These are phyloP conservation scores for Arxiozyma telluris DNA, from an alignment of 1,139 yeast genomes.

Conservation along the genomic window DNA sequence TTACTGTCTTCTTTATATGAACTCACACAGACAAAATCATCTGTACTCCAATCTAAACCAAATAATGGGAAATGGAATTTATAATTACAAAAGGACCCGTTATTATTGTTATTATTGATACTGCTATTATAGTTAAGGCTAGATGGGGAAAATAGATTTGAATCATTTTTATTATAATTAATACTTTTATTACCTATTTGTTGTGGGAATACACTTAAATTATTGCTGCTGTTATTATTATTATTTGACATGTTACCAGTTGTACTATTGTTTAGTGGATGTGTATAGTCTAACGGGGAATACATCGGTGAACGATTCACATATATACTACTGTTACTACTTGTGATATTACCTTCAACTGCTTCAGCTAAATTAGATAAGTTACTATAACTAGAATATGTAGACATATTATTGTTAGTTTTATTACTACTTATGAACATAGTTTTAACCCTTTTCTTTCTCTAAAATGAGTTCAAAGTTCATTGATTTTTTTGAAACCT, in stretches of 20 bases:
- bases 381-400: background rate
- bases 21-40: constrained; percentile 28
- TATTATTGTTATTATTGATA: background rate
- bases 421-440: background rate
- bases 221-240: background rate
- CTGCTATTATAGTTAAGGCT: background rate
- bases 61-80: constrained; percentile 24
- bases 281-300: constrained; percentile 22
- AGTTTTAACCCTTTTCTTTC: background rate
- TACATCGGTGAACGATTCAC: constrained; percentile 23
- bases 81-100: constrained; percentile 20
- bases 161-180: background rate
- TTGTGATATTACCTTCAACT: constrained; percentile 5
- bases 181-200: background rate
- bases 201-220: background rate
- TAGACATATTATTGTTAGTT: background rate
- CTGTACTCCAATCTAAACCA: constrained; percentile 29
- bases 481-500: no score
- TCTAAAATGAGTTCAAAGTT: no score
- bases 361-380: background rate
- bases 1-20: constrained; percentile 29
- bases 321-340: constrained; percentile 7
- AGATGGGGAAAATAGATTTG: background rate
- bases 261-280: background rate
- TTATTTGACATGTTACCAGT: background rate